Conservation (phyloP, 2,329 filamentous ascomycete species). For the Epicoccum nigrum region DNA sequence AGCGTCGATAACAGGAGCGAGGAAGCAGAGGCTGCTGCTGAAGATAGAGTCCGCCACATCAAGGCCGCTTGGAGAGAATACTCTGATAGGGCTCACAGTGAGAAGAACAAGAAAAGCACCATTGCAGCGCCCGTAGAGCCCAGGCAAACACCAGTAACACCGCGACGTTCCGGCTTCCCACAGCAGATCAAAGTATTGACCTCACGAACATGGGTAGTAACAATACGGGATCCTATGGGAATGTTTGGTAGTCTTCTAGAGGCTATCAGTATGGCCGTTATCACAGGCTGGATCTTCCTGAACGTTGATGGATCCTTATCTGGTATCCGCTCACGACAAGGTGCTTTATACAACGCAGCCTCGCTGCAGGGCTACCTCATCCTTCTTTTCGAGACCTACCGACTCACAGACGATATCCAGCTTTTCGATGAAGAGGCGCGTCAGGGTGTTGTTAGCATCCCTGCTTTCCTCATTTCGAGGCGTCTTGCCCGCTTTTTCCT, state of each 20-base stretch:
- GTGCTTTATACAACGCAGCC: slow-evolving; percentile 73
- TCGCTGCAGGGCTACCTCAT: slow-evolving; percentile 78
- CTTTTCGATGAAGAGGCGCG: slow-evolving; percentile 77
- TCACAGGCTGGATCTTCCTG: slow-evolving; percentile 76
- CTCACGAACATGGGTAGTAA: slow-evolving; percentile 71
- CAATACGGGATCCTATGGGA: slow-evolving; percentile 77
- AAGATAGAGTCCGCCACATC: slow-evolving; percentile 65
- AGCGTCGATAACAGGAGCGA: slow-evolving; percentile 74
- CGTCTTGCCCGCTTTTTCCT: slow-evolving; percentile 71
- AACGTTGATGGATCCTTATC: slow-evolving; percentile 68
- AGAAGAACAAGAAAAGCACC: slow-evolving; percentile 19
- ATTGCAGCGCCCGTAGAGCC: slow-evolving; percentile 1
- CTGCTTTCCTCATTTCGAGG: slow-evolving; percentile 73
- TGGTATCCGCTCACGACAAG: slow-evolving; percentile 75
- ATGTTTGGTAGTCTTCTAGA: slow-evolving; percentile 73
- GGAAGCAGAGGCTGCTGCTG: slow-evolving; percentile 67
- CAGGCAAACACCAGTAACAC: slow-evolving; percentile 20
- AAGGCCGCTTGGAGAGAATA: slow-evolving; percentile 63
- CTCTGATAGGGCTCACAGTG: slow-evolving; percentile 14
- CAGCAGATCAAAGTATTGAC: slow-evolving; percentile 72
- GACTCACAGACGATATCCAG: slow-evolving; percentile 74
- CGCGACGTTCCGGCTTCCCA: slow-evolving; percentile 61
- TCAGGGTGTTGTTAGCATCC: slow-evolving; percentile 72
- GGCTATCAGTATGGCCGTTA: slow-evolving; percentile 71
- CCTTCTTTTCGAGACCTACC: slow-evolving; percentile 76